A percentile compares a stretch with the other conserved stretches of the same genome.
Conservation (phyloP, 305 asterid genomes). For the Fraxinus nigra region DNA sequence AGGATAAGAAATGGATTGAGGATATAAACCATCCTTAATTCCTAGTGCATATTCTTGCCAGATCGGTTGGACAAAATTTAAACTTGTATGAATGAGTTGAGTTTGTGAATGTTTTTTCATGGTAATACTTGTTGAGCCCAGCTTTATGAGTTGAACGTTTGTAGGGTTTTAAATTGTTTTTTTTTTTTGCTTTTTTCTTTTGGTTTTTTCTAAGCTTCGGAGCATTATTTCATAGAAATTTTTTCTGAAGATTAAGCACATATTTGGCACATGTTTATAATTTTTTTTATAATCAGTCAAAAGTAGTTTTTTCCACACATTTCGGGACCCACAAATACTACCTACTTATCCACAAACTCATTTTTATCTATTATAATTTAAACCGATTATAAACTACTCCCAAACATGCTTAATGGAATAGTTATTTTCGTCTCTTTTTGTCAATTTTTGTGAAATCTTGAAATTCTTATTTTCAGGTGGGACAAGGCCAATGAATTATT, state of each 20-base stretch:
- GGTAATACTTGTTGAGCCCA: neutral
- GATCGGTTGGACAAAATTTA: neutral
- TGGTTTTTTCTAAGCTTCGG: neutral
- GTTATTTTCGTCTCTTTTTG: constrained; percentile 4
- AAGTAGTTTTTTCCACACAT: no score
- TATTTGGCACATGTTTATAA: neutral
- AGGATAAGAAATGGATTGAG: neutral
- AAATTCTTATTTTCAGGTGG: constrained; percentile 58
- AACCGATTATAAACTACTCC: neutral
- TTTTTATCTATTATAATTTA: no score
- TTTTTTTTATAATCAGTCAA: no score
- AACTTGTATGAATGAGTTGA: neutral
- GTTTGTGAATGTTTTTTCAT: neutral
- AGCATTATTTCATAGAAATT: constrained; percentile 1
- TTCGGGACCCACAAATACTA: neutral
- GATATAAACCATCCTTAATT: neutral
- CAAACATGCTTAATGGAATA: neutral
- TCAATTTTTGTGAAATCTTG: constrained; percentile 19
- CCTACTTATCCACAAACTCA: no score
- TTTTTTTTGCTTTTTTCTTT: neutral
- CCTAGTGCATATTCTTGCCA: neutral
- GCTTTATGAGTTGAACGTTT: constrained; percentile 13
- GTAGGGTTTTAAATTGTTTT: neutral
- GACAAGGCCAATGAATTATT: constrained; percentile 62
- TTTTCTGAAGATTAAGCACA: neutral